phyloP scores from a whole-genome alignment of 768 basidiomycete genomes.

The Suillus subluteus region DNA sequence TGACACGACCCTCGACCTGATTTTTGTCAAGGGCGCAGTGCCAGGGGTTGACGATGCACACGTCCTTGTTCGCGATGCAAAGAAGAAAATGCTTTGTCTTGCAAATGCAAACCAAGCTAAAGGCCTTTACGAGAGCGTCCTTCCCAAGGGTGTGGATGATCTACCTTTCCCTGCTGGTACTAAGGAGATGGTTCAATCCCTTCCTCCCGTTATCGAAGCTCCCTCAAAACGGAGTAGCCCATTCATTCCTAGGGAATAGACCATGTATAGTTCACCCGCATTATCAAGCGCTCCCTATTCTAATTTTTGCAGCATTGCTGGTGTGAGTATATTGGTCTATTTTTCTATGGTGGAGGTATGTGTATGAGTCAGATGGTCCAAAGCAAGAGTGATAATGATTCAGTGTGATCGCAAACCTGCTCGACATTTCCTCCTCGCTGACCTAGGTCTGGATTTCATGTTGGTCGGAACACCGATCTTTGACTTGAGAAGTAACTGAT shows the following conservation, averaged over 20 bases:
- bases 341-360: neutral
- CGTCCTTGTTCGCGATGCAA: conserved; percentile 84
- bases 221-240: conserved; percentile 79
- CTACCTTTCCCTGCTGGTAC: conserved; percentile 95
- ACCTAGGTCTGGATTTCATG: neutral
- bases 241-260: conserved; percentile 73
- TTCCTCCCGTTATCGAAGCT: conserved; percentile 70
- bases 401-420: neutral
- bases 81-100: conserved; percentile 76
- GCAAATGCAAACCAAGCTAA: conserved; percentile 68
- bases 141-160: conserved; percentile 81
- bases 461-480: neutral
- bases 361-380: neutral
- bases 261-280: conserved; percentile 13
- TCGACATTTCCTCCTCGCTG: neutral
- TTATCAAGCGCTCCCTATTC: neutral
- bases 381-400: neutral
- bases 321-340: neutral
- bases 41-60: conserved; percentile 90
- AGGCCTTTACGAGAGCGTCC: conserved; percentile 73
- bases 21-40: conserved; percentile 90
- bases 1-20: conserved; percentile 82
- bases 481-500: neutral
- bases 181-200: conserved; percentile 64
- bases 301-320: neutral